These are phyloP conservation scores for Calvatia gigantea DNA, from an alignment of 768 basidiomycete genomes.

Conservation along the genomic window DNA sequence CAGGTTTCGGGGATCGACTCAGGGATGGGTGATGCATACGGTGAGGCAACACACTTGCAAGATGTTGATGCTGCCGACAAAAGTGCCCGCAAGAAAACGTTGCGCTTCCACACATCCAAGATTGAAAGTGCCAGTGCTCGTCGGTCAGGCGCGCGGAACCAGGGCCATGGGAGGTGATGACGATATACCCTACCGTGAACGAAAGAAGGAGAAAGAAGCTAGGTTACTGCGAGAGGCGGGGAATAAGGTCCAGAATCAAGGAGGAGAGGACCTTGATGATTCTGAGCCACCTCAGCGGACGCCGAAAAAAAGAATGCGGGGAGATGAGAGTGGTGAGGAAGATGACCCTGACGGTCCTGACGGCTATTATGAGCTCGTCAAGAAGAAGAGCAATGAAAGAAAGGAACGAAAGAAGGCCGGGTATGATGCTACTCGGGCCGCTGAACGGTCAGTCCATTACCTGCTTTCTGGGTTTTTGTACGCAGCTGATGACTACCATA, in stretches of 20 bases:
- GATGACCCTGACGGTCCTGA: slow-evolving; percentile 50
- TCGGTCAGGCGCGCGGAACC: slow-evolving; percentile 67
- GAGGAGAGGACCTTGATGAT: slow-evolving; percentile 68
- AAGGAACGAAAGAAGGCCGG: slow-evolving; percentile 80
- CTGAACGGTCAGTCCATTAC: slow-evolving; percentile 46
- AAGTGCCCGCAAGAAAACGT: slow-evolving; percentile 70
- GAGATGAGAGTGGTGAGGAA: slow-evolving; percentile 34
- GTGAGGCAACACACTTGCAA: slow-evolving; percentile 70
- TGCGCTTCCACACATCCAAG: slow-evolving; percentile 91
- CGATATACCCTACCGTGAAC: slow-evolving; percentile 86
- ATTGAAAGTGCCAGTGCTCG: slow-evolving; percentile 81
- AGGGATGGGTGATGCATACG: slow-evolving; percentile 53
- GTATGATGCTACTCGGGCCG: slow-evolving; percentile 64
- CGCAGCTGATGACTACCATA: slow-evolving; percentile 14
- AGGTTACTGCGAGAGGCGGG: slow-evolving; percentile 53
- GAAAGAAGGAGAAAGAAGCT: slow-evolving; percentile 59
- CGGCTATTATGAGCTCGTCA: slow-evolving; percentile 91
- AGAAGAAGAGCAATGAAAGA: slow-evolving; percentile 63
- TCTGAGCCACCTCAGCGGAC: slow-evolving; percentile 38
- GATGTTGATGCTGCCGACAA: slow-evolving; percentile 82
- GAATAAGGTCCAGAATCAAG: slow-evolving; percentile 40
- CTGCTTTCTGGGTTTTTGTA: not conserved
- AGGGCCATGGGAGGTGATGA: slow-evolving; percentile 86
- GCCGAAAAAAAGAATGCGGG: slow-evolving; percentile 31
- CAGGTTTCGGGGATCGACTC: slow-evolving; percentile 20